Conservation (phyloP, 2,329 filamentous ascomycete genomes). For the Pseudogymnoascus sp. region DNA sequence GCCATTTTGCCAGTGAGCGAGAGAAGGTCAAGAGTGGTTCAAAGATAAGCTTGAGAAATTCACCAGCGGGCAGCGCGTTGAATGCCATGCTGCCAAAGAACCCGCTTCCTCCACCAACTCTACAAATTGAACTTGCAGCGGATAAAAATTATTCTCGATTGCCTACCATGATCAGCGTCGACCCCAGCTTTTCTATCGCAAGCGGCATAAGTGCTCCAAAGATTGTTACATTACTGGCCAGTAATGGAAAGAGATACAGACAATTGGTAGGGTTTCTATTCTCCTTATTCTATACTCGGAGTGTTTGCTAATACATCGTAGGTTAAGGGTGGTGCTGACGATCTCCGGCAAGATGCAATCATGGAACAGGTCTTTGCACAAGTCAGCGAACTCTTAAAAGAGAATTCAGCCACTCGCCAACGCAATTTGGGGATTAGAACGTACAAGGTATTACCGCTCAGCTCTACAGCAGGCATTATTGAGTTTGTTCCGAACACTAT, state of each 20-base stretch:
- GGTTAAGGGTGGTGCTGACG: slow-evolving; percentile 92
- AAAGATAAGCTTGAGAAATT: slow-evolving; percentile 57
- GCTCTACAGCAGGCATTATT: slow-evolving; percentile 78
- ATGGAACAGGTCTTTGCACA: slow-evolving; percentile 99
- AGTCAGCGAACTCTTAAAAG: slow-evolving; percentile 81
- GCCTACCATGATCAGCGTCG: slow-evolving; percentile 66
- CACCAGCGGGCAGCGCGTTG: slow-evolving; percentile 55
- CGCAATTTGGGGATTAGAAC: slow-evolving; percentile 85
- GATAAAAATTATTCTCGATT: slow-evolving; percentile 70
- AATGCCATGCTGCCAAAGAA: slow-evolving; percentile 56
- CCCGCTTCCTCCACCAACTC: slow-evolving; percentile 78
- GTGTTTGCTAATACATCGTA: slow-evolving; percentile 27
- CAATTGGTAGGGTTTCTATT: slow-evolving; percentile 55
- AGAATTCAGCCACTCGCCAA: slow-evolving; percentile 79
- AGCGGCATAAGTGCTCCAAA: slow-evolving; percentile 90
- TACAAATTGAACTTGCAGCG: slow-evolving; percentile 69
- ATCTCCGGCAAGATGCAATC: slow-evolving; percentile 91
- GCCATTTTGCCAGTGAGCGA: slow-evolving; percentile 56
- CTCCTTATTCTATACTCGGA: slow-evolving; percentile 13
- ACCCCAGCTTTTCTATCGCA: slow-evolving; percentile 73
- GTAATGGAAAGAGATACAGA: slow-evolving; percentile 72
- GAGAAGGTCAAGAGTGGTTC: slow-evolving; percentile 62
- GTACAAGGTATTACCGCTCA: slow-evolving; percentile 92
- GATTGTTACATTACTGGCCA: slow-evolving; percentile 74
- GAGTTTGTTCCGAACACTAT: slow-evolving; percentile 95